Evolutionary conservation across 2,329 filamentous ascomycete genomes (phyloP), one percentile per base, ranked within the genome.

Genomic region (Seiridium cupressi): DNA sequence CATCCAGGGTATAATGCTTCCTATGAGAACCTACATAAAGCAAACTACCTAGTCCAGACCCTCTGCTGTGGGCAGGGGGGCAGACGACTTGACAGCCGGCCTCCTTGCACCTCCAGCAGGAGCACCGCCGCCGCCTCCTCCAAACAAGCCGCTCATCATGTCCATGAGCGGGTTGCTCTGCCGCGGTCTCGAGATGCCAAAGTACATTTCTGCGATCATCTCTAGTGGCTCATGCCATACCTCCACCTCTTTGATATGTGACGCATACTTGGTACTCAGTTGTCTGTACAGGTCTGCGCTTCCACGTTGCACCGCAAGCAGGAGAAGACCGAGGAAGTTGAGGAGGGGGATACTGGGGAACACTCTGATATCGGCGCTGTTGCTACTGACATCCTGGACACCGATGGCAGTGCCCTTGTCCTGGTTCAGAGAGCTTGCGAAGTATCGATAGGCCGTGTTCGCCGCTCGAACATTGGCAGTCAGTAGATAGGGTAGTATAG

Each of bases 71-170:
- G 86, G 84, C 65, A 77, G 79, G 58, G 73, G 79, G 73, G 67
- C 82, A 77, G 40, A 80, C 67, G 62, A 76, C 61, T 78, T 77
- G 40, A 78, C 66, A n/a, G 76, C 75, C n/a, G 77, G 77, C 60
- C 76, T 78, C 62, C 74, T 76, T 47, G 68, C 59, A 54, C 64
- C 67, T 40, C 67, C 69, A 53, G 63, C 64, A 36, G 72, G 66
- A 31, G 74, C 81, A n/a, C 83, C 84, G 55, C 81, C 81, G 34
- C 82, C 84, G 5, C 87, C 89, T 26, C 92, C 92, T 54, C 93
- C 93, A 70, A 99, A 91, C 82, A 99, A 86, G 63, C 88, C 93
- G 53, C 93, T 93, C 91, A 99, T 96, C 93, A 99, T 98, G 73
- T 99, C 95, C 76, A 98, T 87, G 74, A 99, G 80, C 3, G 93